Evolutionary conservation across 177 flowering plant species (phyloP), one percentile per base, ranked within the genome.

Genomic region (Vitis hybrid): DNA sequence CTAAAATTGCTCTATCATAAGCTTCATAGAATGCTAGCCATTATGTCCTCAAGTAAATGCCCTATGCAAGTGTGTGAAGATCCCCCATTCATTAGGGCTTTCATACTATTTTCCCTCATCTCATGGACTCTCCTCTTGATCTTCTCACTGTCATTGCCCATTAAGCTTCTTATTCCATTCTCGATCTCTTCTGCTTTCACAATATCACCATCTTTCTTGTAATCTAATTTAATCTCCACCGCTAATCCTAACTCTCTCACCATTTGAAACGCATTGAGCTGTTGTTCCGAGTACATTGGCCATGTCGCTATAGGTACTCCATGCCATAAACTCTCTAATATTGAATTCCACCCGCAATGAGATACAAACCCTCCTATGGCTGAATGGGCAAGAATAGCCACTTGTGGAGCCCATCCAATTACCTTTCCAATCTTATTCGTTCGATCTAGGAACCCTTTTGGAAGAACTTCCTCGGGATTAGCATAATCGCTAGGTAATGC

Each of bases 271-370:
- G 70, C 70, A n/a, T 72, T 72, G 26, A 66, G n/a, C 2, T 57
- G 64, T 60, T 72, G 75, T 64, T 72, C 70, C 0, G 75, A 59
- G 1, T 65, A 57, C 39, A 65, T n/a, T 11, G 70, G 75, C 70
- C 70, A 72, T 30, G 75, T 18, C 32, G 52, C 73, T 2, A 71
- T 39, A 7, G 68, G 66, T 10, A 64, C 73, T 1, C 73, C 73
- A 34, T 11, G 8, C 73, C 73, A 64, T 30, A 71, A 8, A 32
- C 73, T 71, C 62, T 71, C 73, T 67, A 71, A 62, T 45, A 21
- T 19, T 11, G 69, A 66, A n/a, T 66, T 66, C 69, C 69, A 66
- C 50, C 69, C 69, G 0, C 69, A 66, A 1, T 23, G 73, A 23
- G 73, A 63, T 56, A 55, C 60, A 10, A 66, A 1, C 45, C 45